These are phyloP conservation scores for Neopestalotiopsis rosae DNA, from an alignment of 2,329 filamentous ascomycete genomes.

Conservation along the genomic window DNA sequence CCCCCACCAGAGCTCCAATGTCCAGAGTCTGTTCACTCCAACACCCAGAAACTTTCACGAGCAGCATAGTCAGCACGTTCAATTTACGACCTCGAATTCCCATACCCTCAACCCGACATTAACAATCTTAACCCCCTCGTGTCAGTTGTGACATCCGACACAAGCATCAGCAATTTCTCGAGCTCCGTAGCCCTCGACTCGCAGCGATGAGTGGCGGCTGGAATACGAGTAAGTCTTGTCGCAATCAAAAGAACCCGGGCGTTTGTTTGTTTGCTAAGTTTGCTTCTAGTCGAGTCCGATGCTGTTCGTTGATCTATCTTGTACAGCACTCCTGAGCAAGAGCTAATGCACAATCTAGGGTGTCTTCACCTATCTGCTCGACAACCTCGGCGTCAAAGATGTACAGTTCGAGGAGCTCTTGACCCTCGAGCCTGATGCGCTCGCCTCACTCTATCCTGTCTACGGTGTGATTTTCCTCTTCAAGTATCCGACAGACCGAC, in stretches of 20 bases:
- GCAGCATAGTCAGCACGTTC: neutral
- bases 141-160: neutral
- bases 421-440: slow-evolving; percentile 78
- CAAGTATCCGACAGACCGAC: slow-evolving; percentile 83
- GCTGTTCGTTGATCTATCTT: slow-evolving; percentile 65
- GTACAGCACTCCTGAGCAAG: slow-evolving; percentile 23
- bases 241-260: neutral
- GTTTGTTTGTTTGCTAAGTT: slow-evolving; percentile 20
- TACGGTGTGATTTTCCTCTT: slow-evolving; percentile 99
- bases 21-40: neutral
- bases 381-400: slow-evolving; percentile 86
- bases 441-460: slow-evolving; percentile 75
- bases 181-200: neutral
- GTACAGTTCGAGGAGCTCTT: slow-evolving; percentile 98
- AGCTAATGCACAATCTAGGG: slow-evolving; percentile 61
- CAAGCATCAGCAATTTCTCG: neutral
- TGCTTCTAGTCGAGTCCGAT: slow-evolving; percentile 78
- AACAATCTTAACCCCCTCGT: neutral
- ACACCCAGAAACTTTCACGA: neutral
- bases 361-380: slow-evolving; percentile 96
- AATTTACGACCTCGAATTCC: neutral
- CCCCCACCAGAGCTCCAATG: slow-evolving; percentile 5
- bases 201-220: slow-evolving; percentile 77
- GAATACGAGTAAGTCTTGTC: slow-evolving; percentile 74
- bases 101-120: neutral